These are phyloP conservation scores for Catharanthus roseus DNA, from an alignment of 257 asterid genomes.

Conservation along the genomic window DNA sequence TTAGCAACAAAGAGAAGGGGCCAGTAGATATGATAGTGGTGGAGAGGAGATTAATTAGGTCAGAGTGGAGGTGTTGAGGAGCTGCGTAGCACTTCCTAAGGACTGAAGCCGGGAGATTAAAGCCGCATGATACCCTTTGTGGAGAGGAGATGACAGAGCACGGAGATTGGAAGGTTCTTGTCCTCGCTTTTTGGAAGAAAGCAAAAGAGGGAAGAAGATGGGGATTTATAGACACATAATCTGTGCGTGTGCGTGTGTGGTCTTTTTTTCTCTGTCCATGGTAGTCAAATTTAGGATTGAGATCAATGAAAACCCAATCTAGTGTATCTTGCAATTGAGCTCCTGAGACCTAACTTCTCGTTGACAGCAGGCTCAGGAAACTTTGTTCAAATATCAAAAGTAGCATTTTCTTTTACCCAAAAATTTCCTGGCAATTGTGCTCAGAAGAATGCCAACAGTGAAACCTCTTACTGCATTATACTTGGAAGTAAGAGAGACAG, in stretches of 20 bases:
- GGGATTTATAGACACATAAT: background rate
- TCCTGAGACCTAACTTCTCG: background rate
- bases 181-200: background rate
- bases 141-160: background rate
- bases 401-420: background rate
- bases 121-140: no score
- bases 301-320: background rate
- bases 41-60: no score
- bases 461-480: no score
- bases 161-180: background rate
- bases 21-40: no score
- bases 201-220: background rate
- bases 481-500: background rate
- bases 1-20: no score
- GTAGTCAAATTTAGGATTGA: background rate
- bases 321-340: background rate
- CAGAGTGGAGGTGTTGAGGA: background rate
- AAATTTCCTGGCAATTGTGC: background rate
- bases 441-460: background rate
- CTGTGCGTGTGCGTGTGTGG: no score
- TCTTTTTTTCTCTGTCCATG: no score
- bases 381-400: no score
- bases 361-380: background rate
- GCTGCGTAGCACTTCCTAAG: background rate
- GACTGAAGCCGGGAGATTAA: background rate